Conservation (phyloP, 768 basidiomycete species). For the Russula lepida region DNA sequence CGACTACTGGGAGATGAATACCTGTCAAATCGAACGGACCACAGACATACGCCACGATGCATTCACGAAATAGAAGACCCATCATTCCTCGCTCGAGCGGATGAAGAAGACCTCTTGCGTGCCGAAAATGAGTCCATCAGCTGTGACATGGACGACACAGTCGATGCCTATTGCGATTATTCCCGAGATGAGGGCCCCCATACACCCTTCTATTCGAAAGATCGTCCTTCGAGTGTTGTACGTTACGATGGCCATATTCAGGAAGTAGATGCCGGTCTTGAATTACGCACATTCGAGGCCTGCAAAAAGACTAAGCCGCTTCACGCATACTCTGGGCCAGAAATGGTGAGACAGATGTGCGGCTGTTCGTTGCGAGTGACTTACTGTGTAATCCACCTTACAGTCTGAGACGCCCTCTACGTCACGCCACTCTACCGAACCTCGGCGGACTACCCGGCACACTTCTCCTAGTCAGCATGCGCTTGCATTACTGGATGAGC, state of each 20-base stretch:
- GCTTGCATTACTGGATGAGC: conserved; percentile 46
- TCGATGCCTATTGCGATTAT: conserved; percentile 23
- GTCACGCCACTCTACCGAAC: not conserved
- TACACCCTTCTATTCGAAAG: not conserved
- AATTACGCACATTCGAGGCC: conserved; percentile 40
- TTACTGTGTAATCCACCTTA: not conserved
- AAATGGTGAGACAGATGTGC: conserved; percentile 1
- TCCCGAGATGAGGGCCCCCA: conserved; percentile 2
- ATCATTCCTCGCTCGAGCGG: conserved; percentile 25
- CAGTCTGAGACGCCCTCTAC: not conserved
- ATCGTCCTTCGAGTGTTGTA: conserved; percentile 27
- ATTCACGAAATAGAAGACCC: conserved; percentile 48
- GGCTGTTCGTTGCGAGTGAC: not conserved
- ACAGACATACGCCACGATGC: conserved; percentile 27
- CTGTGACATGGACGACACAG: conserved; percentile 4
- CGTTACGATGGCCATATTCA: conserved; percentile 49
- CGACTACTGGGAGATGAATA: conserved; percentile 3
- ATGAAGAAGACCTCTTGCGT: conserved; percentile 11
- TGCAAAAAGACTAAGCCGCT: conserved; percentile 1
- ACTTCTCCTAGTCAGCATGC: conserved; percentile 38
- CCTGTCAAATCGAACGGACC: conserved; percentile 3
- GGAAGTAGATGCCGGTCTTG: conserved; percentile 42
- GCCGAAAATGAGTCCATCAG: conserved; percentile 6
- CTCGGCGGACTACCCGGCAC: conserved; percentile 27
- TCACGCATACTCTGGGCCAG: not conserved